Evolutionary conservation across 148 eudicot genomes (phyloP).

Genomic region (Silene uniflora): DNA sequence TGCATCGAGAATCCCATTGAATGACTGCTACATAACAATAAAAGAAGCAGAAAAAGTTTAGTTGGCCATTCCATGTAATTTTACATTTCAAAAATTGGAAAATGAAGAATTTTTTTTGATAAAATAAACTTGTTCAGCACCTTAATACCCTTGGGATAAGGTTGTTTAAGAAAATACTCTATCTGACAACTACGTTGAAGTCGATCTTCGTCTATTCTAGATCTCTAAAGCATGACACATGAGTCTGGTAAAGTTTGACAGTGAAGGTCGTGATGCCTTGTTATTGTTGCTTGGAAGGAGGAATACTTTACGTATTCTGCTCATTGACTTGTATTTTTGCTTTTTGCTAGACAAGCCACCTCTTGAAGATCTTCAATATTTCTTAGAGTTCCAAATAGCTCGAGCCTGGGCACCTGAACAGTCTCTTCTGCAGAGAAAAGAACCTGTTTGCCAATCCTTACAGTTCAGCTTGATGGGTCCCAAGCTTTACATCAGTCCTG

Average conservation of each 20-base stretch:
- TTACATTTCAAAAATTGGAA: too few relatives aligned
- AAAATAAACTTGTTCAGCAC: too few relatives aligned
- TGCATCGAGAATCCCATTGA: neutral
- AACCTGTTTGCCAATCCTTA: constrained; percentile 82
- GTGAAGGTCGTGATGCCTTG: neutral
- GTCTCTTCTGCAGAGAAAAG: constrained; percentile 74
- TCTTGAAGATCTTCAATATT: constrained; percentile 95
- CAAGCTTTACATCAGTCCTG: constrained; percentile 84
- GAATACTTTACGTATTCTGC: neutral
- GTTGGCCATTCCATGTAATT: too few relatives aligned
- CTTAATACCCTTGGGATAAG: too few relatives aligned
- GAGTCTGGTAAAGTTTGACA: neutral
- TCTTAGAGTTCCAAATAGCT: constrained; percentile 90
- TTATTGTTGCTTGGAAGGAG: neutral
- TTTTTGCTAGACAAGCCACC: constrained; percentile 84
- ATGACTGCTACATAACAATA: too few relatives aligned
- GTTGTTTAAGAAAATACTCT: too few relatives aligned
- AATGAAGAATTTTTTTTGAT: too few relatives aligned
- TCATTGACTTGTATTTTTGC: constrained; percentile 10
- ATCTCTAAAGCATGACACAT: neutral
- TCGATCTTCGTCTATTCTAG: neutral
- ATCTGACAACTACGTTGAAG: too few relatives aligned
- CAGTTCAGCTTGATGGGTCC: constrained; percentile 99
- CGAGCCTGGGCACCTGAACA: constrained; percentile 96
- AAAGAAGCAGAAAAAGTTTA: too few relatives aligned